Percentiles rank a stretch among this genome's conserved stretches.
These are phyloP conservation scores for Coffea humblotiana DNA, from an alignment of 305 asterid species.

Conservation along the genomic window DNA sequence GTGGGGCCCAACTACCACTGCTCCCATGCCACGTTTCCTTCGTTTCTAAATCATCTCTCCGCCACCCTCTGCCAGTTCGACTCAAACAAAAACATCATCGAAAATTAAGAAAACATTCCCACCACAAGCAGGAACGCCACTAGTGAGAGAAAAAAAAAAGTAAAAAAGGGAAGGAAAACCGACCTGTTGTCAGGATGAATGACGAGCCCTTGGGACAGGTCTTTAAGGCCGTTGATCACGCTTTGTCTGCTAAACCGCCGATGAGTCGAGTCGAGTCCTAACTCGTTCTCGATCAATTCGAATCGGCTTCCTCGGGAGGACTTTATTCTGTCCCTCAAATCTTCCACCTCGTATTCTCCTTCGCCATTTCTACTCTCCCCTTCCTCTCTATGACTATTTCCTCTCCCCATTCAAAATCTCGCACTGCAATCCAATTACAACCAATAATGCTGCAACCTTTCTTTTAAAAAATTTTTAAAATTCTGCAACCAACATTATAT, in stretches of 20 bases:
- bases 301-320: conserved; percentile 64
- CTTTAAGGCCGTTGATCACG: conserved; percentile 58
- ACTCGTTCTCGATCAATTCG: conserved; percentile 56
- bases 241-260: conserved; percentile 53
- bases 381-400: not conserved
- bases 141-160: no score
- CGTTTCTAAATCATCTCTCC: not conserved
- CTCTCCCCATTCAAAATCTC: conserved; percentile 7
- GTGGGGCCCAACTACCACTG: not conserved
- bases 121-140: not conserved
- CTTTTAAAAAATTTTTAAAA: no score
- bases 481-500: no score
- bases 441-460: no score
- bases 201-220: conserved; percentile 47
- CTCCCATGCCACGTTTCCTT: not conserved
- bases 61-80: not conserved
- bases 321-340: conserved; percentile 46
- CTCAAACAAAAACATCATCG: no score
- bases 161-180: not conserved
- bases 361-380: conserved; percentile 17
- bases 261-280: conserved; percentile 32
- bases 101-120: not conserved
- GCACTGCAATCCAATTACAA: no score
- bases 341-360: conserved; percentile 61
- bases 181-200: conserved; percentile 79